Conservation (phyloP, 2,329 filamentous ascomycete genomes). For the Fusarium mangiferae region DNA sequence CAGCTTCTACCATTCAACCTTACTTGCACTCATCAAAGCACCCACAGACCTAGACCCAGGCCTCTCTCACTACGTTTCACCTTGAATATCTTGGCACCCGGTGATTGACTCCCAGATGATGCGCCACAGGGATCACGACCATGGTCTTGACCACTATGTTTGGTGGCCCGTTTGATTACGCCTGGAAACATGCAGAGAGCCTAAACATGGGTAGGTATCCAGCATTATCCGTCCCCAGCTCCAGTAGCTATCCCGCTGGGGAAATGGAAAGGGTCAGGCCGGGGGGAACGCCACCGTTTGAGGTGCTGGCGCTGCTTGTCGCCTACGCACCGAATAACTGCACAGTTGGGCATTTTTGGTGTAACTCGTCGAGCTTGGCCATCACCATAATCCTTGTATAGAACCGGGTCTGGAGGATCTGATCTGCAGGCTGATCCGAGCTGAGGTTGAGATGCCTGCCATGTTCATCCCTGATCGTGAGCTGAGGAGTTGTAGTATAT, state of each 20-base stretch:
- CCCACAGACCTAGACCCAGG: neutral
- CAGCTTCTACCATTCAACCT: slow-evolving; percentile 5
- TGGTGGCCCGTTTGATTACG: slow-evolving; percentile 29
- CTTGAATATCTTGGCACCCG: slow-evolving; percentile 32
- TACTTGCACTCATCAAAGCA: slow-evolving; percentile 6
- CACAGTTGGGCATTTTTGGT: slow-evolving; percentile 8
- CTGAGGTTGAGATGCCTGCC: slow-evolving; percentile 6
- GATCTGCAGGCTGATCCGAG: slow-evolving; percentile 17
- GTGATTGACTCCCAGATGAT: slow-evolving; percentile 15
- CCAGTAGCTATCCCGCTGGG: neutral
- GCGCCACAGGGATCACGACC: slow-evolving; percentile 22
- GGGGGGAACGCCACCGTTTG: slow-evolving; percentile 39
- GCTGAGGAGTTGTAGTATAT: slow-evolving; percentile 29
- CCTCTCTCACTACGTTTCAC: slow-evolving; percentile 26
- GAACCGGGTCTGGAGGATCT: slow-evolving; percentile 2
- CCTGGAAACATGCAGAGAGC: neutral
- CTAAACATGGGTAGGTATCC: slow-evolving; percentile 2
- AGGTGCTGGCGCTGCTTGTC: slow-evolving; percentile 27
- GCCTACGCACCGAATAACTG: slow-evolving; percentile 8
- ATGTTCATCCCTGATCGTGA: neutral
- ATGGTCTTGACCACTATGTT: slow-evolving; percentile 8
- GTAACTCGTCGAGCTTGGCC: slow-evolving; percentile 22
- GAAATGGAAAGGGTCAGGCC: slow-evolving; percentile 20
- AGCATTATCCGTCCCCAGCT: neutral
- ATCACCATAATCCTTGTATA: slow-evolving; percentile 5